Evolutionary conservation across 495 filamentous ascomycete genomes (phyloP), one percentile per base, ranked within the genome.

Genomic region (Penicillium atrosanguineum): DNA sequence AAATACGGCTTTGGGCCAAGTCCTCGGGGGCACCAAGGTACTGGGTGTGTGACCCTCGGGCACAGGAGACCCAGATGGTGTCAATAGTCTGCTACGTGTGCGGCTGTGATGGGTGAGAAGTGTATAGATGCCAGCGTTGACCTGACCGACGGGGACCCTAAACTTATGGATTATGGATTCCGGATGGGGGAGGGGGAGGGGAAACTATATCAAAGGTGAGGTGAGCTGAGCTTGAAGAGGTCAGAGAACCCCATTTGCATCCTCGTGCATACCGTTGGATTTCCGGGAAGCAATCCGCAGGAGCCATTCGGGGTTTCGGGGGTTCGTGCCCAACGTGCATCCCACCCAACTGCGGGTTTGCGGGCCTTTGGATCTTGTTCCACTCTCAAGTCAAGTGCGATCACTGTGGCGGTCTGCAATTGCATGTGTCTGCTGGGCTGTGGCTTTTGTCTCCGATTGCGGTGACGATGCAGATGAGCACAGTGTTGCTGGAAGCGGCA

Each of bases 1-100:
- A 60, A 63, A 53, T 60, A 54, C 23, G 5, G 8, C 18, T 40
- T 42, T 21, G 19, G 41, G 41, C 50, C 46, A 58, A 47, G 45
- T 46, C 46, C 53, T 26, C 48, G 43, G 57, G 48, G 40, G 31
- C 31, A 34, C 31, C 12, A 21, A 53, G 45, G 44, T 50, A 40
- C 19, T 38, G 20, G 28, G 28, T 31, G 28, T 31, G 14, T 37
- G 28, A 34, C 31, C 31, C 56, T 55, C 47, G 47, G 50, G 43
- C 49, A 48, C 47, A 29, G 50, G 23, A 55, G 61, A 67, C 59
- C 56, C 56, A 60, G 60, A 56, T 64, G 56, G 60, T 55, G 46
- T 51, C 36, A 44, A 38, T 60, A 50, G 55, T 48, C 43, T 59
- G 68, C 69, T 70, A 71, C 70, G 71, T 73, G 65, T 66, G 63